Evolutionary conservation across 768 basidiomycete genomes (phyloP).

Genomic region (Albatrellus ellisii): DNA sequence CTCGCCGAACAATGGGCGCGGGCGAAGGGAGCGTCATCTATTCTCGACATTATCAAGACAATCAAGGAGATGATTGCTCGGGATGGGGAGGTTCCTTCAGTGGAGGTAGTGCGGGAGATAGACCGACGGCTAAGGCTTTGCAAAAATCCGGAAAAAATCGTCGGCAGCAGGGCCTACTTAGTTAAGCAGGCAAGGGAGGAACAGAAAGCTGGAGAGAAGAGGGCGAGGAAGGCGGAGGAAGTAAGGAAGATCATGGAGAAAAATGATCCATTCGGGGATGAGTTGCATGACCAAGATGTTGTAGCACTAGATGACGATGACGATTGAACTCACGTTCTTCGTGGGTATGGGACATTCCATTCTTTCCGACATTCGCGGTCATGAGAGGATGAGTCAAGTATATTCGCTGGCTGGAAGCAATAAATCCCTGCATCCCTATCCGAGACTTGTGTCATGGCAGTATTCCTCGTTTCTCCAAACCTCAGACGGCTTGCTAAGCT

Average conservation of each 20-base stretch:
- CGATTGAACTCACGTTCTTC: too few relatives aligned
- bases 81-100: conserved; percentile 50
- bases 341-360: too few relatives aligned
- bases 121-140: conserved; percentile 79
- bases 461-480: background rate
- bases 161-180: conserved; percentile 75
- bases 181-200: conserved; percentile 64
- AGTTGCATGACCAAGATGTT: conserved; percentile 23
- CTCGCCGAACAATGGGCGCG: conserved; percentile 50
- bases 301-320: conserved; percentile 14
- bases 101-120: conserved; percentile 79
- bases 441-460: background rate
- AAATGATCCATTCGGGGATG: conserved; percentile 61
- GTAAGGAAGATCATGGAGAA: conserved; percentile 44
- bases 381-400: too few relatives aligned
- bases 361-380: too few relatives aligned
- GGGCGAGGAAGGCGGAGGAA: conserved; percentile 29
- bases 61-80: conserved; percentile 43
- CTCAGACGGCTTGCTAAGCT: background rate
- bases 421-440: too few relatives aligned
- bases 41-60: conserved; percentile 31
- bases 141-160: conserved; percentile 93
- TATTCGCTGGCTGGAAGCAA: too few relatives aligned
- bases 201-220: conserved; percentile 52
- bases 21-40: conserved; percentile 25